A percentile compares a stretch with the other conserved stretches of the same genome.
These are phyloP conservation scores for Pseudoperonospora humuli DNA, from an alignment of 352 stramenopile species.

Conservation along the genomic window DNA sequence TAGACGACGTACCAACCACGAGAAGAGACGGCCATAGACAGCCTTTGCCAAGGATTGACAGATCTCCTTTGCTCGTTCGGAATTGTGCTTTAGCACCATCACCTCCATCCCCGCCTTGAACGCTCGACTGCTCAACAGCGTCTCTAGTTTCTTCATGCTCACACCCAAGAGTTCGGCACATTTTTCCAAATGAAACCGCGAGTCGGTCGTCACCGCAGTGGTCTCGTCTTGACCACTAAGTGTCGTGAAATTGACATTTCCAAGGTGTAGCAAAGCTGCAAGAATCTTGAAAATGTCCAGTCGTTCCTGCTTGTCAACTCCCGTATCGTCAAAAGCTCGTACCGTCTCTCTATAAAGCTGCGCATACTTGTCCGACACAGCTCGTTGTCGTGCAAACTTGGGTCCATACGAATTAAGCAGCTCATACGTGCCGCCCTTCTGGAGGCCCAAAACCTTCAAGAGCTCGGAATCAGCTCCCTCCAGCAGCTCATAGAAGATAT, in stretches of 20 bases:
- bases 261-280: conserved; percentile 91
- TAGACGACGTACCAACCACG: conserved; percentile 87
- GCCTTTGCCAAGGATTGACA: conserved; percentile 93
- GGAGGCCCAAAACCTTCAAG: conserved; percentile 52
- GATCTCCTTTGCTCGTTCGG: conserved; percentile 79
- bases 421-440: conserved; percentile 71
- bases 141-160: conserved; percentile 64
- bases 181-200: conserved; percentile 50
- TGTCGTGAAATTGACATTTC: conserved; percentile 88
- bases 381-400: conserved; percentile 20
- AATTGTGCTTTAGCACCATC: conserved; percentile 69
- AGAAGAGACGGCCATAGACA: conserved; percentile 94
- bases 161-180: conserved; percentile 88
- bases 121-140: conserved; percentile 79
- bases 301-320: conserved; percentile 41
- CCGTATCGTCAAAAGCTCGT: conserved; percentile 70
- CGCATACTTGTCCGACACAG: conserved; percentile 41
- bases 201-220: conserved; percentile 33
- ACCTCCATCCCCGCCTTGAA: conserved; percentile 91
- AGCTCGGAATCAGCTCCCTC: conserved; percentile 64
- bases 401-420: conserved; percentile 84
- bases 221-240: conserved; percentile 33
- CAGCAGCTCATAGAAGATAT: conserved; percentile 95
- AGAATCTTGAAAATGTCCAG: conserved; percentile 63
- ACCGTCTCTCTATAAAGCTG: conserved; percentile 58